phyloP scores from a whole-genome alignment of 2,329 filamentous ascomycete species.

The Monosporascus sp. region DNA sequence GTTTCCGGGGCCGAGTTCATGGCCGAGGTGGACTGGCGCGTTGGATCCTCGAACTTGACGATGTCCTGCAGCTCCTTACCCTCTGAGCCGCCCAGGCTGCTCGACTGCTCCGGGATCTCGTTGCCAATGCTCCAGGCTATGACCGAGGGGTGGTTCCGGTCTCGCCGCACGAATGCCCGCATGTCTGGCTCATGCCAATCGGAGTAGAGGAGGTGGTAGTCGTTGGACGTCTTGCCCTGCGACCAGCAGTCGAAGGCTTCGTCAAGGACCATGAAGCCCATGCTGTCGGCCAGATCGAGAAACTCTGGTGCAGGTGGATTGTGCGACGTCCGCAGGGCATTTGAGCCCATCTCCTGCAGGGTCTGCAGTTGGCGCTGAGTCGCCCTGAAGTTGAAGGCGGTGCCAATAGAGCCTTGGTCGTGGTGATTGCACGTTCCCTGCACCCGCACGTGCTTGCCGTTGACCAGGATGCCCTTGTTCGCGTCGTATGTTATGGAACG shows the following conservation, averaged over 20 bases:
- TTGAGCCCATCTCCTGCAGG: constrained; percentile 45
- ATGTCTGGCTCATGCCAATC: constrained; percentile 51
- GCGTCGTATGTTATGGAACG: constrained; percentile 35
- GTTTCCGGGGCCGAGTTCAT: constrained; percentile 40
- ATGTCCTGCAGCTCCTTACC: constrained; percentile 36
- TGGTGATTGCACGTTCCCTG: constrained; percentile 47
- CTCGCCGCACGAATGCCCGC: constrained; percentile 43
- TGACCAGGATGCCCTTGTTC: constrained; percentile 39
- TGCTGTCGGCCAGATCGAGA: constrained; percentile 42
- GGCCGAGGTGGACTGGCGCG: constrained; percentile 37
- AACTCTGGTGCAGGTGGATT: constrained; percentile 47
- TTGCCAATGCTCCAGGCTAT: constrained; percentile 50
- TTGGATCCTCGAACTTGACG: constrained; percentile 40
- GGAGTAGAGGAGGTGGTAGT: constrained; percentile 45
- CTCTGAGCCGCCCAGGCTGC: constrained; percentile 24
- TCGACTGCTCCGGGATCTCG: constrained; percentile 40
- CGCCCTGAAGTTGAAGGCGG: constrained; percentile 44
- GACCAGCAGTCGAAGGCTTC: constrained; percentile 50
- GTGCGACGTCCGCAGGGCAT: constrained; percentile 45
- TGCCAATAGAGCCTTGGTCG: constrained; percentile 43
- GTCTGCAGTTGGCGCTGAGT: constrained; percentile 43
- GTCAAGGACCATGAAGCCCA: constrained; percentile 46
- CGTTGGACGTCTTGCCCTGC: constrained; percentile 37
- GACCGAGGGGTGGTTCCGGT: constrained; percentile 49
- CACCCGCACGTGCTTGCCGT: constrained; percentile 37